Base-by-base conservation (phyloP, 768 basidiomycete genomes). In the Mycena venus region DNA sequence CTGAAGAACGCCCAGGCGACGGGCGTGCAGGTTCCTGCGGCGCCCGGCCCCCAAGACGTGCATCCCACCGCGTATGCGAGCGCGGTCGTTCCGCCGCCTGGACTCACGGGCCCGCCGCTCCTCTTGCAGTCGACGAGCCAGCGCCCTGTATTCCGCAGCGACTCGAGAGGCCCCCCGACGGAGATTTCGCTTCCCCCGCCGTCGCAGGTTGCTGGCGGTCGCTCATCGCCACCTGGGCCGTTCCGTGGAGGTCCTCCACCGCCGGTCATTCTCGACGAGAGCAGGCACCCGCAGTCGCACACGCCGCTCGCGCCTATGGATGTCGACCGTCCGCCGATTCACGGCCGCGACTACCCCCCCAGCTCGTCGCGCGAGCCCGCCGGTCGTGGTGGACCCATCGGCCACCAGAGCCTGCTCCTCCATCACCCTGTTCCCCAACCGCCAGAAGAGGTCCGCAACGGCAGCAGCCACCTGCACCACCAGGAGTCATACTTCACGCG, bases 11-110 rank as follows among this genome's bases (percentile, higher is more conserved):
- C 94, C 0, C 95, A 98, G 81, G 87, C 88, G 5, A 90, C 93
- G 2, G 95, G 95, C 19, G 88, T 90, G 11, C 90, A 92, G 60
- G 84, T 97, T 9, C 96, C 94, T 53, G 94, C 95, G 49, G 95
- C 97, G 9, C 97, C 97, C 47, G 94, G 94, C 2, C 97, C 97
- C 7, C 95, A 97, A 77, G 97, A 99, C 78, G 97, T 99, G 0
- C 97, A 99, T 79, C 97, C 97, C 1, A 98, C 96, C 4, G 96
- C 96, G 6, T 99, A 98, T 78, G 95, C 95, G 0, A 94, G 91
- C 73, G 89, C 93, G 0, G 90, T 93, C 27, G 90, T 93, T 1
- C 93, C 93, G 15, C 93, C 94, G 31, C 90, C 91, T 1, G 91
- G 92, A 9, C 85, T 95, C 17, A 86, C 86, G 10, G 94, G 94